These are phyloP conservation scores for Paraphoma sp. DNA, from an alignment of 2,329 filamentous ascomycete genomes.

Conservation along the genomic window DNA sequence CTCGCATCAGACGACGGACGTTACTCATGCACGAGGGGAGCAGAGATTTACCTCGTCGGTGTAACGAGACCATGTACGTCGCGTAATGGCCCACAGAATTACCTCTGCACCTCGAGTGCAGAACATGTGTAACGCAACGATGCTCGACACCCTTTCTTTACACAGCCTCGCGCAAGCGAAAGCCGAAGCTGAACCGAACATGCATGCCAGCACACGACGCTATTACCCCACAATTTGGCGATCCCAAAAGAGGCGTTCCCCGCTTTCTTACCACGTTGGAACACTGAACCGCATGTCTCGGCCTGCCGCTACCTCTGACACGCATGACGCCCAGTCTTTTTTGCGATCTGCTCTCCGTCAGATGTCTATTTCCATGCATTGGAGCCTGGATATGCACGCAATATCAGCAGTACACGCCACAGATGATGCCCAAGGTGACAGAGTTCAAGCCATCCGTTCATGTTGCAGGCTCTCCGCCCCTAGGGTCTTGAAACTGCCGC, in stretches of 20 bases:
- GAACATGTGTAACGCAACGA: constrained; percentile 16
- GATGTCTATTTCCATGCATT: constrained; percentile 25
- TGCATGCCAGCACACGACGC: constrained; percentile 29
- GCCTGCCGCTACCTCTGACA: constrained; percentile 37
- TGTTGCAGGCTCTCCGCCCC: constrained; percentile 1
- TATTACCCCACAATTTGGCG: constrained; percentile 50
- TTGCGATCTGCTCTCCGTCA: constrained; percentile 20
- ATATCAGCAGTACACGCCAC: constrained; percentile 16
- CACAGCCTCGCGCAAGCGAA: constrained; percentile 36
- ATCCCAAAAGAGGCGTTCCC: constrained; percentile 38
- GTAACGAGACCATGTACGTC: constrained; percentile 19
- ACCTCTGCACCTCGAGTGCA: constrained; percentile 7
- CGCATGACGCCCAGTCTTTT: constrained; percentile 43
- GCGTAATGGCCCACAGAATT: constrained; percentile 8
- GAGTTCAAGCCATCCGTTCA: constrained; percentile 20
- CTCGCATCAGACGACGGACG: neutral
- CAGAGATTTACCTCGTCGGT: constrained; percentile 27
- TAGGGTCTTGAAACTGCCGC: no score
- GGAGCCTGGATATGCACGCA: constrained; percentile 27
- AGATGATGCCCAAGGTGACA: constrained; percentile 20
- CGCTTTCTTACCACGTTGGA: constrained; percentile 45
- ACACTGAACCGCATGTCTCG: constrained; percentile 27
- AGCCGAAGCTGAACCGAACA: constrained; percentile 29
- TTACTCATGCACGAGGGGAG: constrained; percentile 19
- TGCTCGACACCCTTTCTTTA: constrained; percentile 14